These are phyloP conservation scores for Glebionis coronaria DNA, from an alignment of 129 eudicot species.

Conservation along the genomic window DNA sequence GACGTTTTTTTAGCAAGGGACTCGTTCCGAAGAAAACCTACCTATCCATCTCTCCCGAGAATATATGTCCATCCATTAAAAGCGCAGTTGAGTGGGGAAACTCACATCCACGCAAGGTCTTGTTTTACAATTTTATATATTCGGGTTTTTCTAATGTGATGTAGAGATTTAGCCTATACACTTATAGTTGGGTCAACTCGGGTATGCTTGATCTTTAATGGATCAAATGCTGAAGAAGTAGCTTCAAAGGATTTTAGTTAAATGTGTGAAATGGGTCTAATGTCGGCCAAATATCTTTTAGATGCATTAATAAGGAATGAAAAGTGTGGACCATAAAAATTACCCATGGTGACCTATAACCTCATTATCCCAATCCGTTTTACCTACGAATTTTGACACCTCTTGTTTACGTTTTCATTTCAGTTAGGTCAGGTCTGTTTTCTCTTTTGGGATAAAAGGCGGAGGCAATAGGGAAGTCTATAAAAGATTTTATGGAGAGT, in stretches of 20 bases:
- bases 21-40: constrained; percentile 63
- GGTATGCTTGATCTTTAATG: not conserved
- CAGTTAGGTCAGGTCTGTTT: not conserved
- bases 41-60: constrained; percentile 51
- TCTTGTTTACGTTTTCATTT: not conserved
- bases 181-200: not conserved
- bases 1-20: constrained; percentile 81
- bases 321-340: not conserved
- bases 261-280: not conserved
- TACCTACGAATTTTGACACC: not conserved
- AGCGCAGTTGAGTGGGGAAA: constrained; percentile 77
- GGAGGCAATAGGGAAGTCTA: constrained; percentile 59
- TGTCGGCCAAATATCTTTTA: not conserved
- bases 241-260: not conserved
- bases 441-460: constrained; percentile 41
- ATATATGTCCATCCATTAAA: constrained; percentile 60
- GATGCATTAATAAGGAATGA: not conserved
- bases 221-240: not conserved
- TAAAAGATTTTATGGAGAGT: constrained; percentile 65
- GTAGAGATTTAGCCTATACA: not conserved
- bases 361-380: not conserved
- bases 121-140: not conserved
- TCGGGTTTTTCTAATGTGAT: not conserved
- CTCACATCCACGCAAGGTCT: constrained; percentile 44
- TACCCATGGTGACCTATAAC: not conserved